Evolutionary conservation across 2,329 filamentous ascomycete species (phyloP).

Genomic region (Bisporella sp.): DNA sequence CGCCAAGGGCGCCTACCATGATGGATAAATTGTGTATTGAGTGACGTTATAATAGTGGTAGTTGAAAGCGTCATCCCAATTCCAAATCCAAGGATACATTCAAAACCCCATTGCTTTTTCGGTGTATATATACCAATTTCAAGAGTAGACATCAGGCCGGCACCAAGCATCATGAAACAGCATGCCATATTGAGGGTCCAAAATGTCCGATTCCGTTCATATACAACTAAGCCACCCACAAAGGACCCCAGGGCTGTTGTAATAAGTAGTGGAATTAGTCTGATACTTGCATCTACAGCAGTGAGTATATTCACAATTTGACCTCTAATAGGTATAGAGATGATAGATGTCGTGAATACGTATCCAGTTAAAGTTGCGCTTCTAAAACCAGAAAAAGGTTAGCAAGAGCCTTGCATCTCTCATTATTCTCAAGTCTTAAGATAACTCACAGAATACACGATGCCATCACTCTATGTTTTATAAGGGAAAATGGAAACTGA

Average conservation of each 20-base stretch:
- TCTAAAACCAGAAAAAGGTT: background rate
- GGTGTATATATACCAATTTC: slow-evolving; percentile 5
- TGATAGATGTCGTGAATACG: background rate
- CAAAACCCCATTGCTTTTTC: slow-evolving; percentile 39
- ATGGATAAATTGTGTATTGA: slow-evolving; percentile 32
- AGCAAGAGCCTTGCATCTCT: background rate
- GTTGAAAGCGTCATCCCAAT: slow-evolving; percentile 39
- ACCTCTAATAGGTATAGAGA: background rate
- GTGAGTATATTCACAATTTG: background rate
- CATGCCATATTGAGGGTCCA: slow-evolving; percentile 42
- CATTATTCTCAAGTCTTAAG: too few species aligned
- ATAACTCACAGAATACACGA: background rate
- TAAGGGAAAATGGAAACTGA: background rate
- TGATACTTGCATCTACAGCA: background rate
- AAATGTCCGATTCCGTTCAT: slow-evolving; percentile 44
- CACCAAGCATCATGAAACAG: slow-evolving; percentile 44
- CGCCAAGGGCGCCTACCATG: background rate
- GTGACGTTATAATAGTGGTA: slow-evolving; percentile 44
- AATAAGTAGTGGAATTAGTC: background rate
- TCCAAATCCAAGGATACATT: slow-evolving; percentile 50
- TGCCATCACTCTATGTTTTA: background rate
- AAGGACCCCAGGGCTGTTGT: background rate
- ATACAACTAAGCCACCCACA: background rate
- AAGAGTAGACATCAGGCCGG: slow-evolving; percentile 40
- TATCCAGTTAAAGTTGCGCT: background rate